phyloP scores from a whole-genome alignment of 305 asterid species.

The Salvia sclarea region DNA sequence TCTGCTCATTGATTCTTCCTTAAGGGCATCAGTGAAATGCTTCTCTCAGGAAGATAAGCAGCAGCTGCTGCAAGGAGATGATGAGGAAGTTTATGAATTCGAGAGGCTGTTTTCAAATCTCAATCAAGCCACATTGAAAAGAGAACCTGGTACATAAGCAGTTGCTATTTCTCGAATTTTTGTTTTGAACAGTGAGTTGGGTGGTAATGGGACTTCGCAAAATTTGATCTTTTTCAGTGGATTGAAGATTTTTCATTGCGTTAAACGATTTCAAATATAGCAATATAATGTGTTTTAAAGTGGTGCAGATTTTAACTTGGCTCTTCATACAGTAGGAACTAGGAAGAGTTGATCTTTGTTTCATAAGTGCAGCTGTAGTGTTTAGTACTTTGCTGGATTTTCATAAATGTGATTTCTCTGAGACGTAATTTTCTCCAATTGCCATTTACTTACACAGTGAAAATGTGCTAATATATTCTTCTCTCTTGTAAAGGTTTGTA shows the following conservation, averaged over 20 bases:
- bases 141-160: constrained; percentile 70
- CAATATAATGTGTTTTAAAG: background rate
- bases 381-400: too few species aligned
- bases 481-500: background rate
- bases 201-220: background rate
- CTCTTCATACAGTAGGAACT: background rate
- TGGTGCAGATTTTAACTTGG: background rate
- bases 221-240: background rate
- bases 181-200: background rate
- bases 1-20: constrained; percentile 22
- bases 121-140: constrained; percentile 68
- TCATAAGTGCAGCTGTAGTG: background rate
- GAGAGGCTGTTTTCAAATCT: constrained; percentile 90
- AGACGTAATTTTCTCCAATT: background rate
- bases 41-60: constrained; percentile 51
- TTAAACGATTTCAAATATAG: background rate
- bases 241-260: background rate
- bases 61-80: constrained; percentile 40
- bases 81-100: constrained; percentile 46
- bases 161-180: background rate
- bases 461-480: constrained; percentile 7
- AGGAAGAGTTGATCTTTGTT: constrained; percentile 2
- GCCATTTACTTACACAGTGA: constrained; percentile 5
- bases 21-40: constrained; percentile 44
- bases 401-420: too few species aligned